Evolutionary conservation across 169 alveolate genomes (phyloP).

Genomic region (Amoebophrya sp.): DNA sequence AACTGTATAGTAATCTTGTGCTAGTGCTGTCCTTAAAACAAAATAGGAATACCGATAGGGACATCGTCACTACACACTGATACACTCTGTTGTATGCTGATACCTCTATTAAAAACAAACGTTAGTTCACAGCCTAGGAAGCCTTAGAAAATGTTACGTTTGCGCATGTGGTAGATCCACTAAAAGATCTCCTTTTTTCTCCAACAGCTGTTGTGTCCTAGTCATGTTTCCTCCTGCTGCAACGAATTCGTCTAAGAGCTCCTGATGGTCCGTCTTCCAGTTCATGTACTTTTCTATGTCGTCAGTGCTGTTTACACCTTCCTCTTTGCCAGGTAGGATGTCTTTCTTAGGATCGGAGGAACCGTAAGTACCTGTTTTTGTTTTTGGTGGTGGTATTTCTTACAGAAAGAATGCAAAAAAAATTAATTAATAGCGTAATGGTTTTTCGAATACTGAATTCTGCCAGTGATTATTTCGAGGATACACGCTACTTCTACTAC

Average conservation of each 20-base stretch:
- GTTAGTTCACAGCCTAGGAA: too few relatives aligned
- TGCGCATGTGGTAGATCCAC: background rate
- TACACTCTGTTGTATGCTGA: too few relatives aligned
- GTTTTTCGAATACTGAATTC: too few relatives aligned
- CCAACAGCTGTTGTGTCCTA: background rate
- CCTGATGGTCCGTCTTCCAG: background rate
- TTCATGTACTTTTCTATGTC: background rate
- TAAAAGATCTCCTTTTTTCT: background rate
- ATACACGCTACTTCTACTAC: too few relatives aligned
- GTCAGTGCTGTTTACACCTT: background rate
- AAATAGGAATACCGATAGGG: background rate
- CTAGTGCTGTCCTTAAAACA: background rate
- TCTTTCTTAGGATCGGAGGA: background rate
- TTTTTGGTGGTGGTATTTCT: background rate
- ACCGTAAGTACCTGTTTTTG: background rate
- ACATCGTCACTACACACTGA: background rate
- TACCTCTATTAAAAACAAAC: too few relatives aligned
- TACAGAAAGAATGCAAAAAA: background rate
- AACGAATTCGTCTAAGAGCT: background rate
- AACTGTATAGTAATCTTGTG: too few relatives aligned
- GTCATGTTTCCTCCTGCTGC: background rate
- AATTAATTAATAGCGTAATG: background rate
- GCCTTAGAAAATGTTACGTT: background rate
- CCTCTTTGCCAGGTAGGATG: background rate
- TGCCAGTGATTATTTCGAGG: too few relatives aligned